phyloP scores from a whole-genome alignment of 345 rosid genomes.

The Punica granatum region DNA sequence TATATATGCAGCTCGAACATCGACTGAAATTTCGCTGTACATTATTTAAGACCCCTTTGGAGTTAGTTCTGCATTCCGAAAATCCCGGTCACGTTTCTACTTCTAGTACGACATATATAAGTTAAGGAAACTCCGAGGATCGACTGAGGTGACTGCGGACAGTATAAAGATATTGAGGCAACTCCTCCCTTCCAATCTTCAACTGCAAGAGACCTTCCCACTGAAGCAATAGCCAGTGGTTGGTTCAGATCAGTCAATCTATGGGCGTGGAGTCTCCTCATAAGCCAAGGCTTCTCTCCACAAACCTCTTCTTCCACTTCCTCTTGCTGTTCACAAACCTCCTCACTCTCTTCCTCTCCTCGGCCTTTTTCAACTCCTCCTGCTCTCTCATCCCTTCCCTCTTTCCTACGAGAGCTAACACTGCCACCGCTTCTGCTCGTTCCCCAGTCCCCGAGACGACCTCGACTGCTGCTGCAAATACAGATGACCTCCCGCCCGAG shows the following conservation, averaged over 20 bases:
- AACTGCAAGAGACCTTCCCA: background rate
- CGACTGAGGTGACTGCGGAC: background rate
- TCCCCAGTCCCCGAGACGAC: background rate
- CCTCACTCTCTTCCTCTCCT: constrained; percentile 12
- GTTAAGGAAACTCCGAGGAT: too few relatives aligned
- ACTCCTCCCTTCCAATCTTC: background rate
- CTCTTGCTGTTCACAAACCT: constrained; percentile 9
- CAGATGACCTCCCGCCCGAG: constrained; percentile 27
- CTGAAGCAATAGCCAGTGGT: background rate
- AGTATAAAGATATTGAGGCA: too few relatives aligned
- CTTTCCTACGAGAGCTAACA: too few relatives aligned
- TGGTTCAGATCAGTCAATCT: background rate
- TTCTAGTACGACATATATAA: too few relatives aligned
- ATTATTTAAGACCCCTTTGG: too few relatives aligned
- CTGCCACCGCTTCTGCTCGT: background rate
- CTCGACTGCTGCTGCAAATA: background rate
- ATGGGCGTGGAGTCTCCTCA: background rate
- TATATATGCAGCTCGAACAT: too few relatives aligned
- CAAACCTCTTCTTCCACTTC: constrained; percentile 12
- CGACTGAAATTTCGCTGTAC: too few relatives aligned
- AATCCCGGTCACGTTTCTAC: too few relatives aligned
- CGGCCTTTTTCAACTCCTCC: constrained; percentile 1
- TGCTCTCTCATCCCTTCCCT: constrained; percentile 1
- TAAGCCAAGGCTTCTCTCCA: background rate
- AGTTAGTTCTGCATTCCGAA: too few relatives aligned